Base-by-base conservation (phyloP, 345 rosid genomes). In the Gossypium anomalum region DNA sequence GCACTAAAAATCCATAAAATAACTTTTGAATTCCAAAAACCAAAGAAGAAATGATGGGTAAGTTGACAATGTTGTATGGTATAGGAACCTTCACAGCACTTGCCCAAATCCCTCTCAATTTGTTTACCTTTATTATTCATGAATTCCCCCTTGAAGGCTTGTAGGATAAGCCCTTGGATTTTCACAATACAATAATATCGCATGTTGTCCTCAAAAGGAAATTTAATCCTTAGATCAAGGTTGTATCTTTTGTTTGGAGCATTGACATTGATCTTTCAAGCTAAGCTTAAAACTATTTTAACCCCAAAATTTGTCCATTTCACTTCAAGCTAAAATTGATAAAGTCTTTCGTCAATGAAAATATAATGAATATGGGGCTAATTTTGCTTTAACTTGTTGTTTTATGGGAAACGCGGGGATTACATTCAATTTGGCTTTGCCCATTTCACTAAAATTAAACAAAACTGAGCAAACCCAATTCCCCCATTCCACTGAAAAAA, bases 1-100 rank as follows among this genome's bases (percentile, higher is more conserved):
- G 6, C 41, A 34, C 38, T 29, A 29, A 29, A 34, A 34, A 34
- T 5, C 19, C 55, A 2, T 16, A 51, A 51, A 51, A 16, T 16
- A 16, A 14, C 8, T 0, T 0, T 27, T 23, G 56, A 13, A 47
- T 66, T 38, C 22, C 3, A 45, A 47, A 1, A 47, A 22, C 19
- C 15, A 19, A 45, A 47, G 12, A 14, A 34, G 44, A 64, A 45
- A 0, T 62, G 73, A 78, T 57, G 16, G 70, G 20, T 8, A 55
- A 25, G 17, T 22, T 9, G 75, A 57, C 5, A 58, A 23, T 14
- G 51, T 53, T 17, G 20, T 9, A 38, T 48, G 7, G 53, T 4
- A 15, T 27, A 77, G 80, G 88, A 84, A 85, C 80, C 84, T 87
- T 87, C 90, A 75, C 66, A 48, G 90, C 86, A 85, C 78, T 79